phyloP scores from a whole-genome alignment of 257 asterid genomes.

The Buddleja alternifolia region DNA sequence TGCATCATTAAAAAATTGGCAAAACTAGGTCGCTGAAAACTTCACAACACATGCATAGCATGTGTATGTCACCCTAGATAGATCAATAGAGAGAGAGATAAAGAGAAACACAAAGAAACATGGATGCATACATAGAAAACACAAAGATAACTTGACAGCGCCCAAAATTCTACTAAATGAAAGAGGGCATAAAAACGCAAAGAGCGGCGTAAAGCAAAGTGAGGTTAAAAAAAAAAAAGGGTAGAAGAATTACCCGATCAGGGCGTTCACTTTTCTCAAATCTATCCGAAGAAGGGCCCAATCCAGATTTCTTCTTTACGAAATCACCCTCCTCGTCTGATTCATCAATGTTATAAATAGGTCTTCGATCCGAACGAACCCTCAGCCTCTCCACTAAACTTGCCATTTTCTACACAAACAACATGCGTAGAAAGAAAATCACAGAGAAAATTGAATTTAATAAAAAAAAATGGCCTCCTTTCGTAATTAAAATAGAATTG shows the following conservation, averaged over 20 bases:
- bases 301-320: constrained; percentile 36
- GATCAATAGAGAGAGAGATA: background rate
- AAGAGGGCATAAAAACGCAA: constrained; percentile 3
- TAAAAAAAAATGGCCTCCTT: background rate
- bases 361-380: constrained; percentile 81
- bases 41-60: constrained; percentile 11
- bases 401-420: constrained; percentile 39
- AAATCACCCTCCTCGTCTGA: constrained; percentile 82
- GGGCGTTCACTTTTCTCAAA: constrained; percentile 49
- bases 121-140: background rate
- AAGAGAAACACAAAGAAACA: background rate
- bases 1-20: background rate
- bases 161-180: background rate
- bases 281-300: constrained; percentile 37
- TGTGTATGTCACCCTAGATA: background rate
- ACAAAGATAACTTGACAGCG: background rate
- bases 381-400: constrained; percentile 62
- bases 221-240: constrained; percentile 1
- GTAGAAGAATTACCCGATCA: constrained; percentile 41
- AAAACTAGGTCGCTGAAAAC: constrained; percentile 14
- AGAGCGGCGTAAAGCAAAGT: background rate
- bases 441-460: background rate
- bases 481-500: constrained; percentile 7
- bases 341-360: constrained; percentile 79
- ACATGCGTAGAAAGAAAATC: constrained; percentile 5